These are phyloP conservation scores for Cyclostephanos invisitatus DNA, from an alignment of 108 stramenopile species.

Conservation along the genomic window DNA sequence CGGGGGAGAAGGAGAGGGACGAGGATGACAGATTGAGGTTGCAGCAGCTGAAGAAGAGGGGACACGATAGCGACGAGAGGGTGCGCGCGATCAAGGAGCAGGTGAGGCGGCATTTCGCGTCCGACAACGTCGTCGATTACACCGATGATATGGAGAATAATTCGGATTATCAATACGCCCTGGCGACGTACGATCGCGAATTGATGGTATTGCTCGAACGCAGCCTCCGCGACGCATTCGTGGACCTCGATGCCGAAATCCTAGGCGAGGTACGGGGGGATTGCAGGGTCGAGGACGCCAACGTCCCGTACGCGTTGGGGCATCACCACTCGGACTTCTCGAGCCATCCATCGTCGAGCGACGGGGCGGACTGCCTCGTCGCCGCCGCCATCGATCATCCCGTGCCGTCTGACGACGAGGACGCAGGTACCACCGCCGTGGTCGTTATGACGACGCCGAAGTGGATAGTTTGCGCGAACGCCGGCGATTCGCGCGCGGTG, in stretches of 20 bases:
- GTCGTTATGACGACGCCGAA: conserved; percentile 83
- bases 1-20: not conserved
- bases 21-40: conserved; percentile 3
- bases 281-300: conserved; percentile 31
- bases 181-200: conserved; percentile 31
- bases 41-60: conserved; percentile 20
- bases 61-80: conserved; percentile 35
- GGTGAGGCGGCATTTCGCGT: conserved; percentile 24
- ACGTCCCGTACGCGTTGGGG: conserved; percentile 33
- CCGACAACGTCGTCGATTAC: conserved; percentile 6
- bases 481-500: conserved; percentile 92
- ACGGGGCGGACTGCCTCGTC: not conserved
- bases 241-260: conserved; percentile 67
- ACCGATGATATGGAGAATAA: not conserved
- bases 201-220: conserved; percentile 49
- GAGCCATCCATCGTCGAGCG: not conserved
- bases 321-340: not conserved
- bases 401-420: conserved; percentile 38
- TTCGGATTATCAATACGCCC: conserved; percentile 19
- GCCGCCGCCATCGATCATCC: conserved; percentile 18
- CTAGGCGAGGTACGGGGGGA: conserved; percentile 34
- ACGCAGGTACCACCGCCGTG: conserved; percentile 89
- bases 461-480: conserved; percentile 92
- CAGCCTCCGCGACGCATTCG: conserved; percentile 57
- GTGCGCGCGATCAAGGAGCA: conserved; percentile 35